phyloP scores from a whole-genome alignment of 306 rosid genomes.

The Lupinus albus region DNA sequence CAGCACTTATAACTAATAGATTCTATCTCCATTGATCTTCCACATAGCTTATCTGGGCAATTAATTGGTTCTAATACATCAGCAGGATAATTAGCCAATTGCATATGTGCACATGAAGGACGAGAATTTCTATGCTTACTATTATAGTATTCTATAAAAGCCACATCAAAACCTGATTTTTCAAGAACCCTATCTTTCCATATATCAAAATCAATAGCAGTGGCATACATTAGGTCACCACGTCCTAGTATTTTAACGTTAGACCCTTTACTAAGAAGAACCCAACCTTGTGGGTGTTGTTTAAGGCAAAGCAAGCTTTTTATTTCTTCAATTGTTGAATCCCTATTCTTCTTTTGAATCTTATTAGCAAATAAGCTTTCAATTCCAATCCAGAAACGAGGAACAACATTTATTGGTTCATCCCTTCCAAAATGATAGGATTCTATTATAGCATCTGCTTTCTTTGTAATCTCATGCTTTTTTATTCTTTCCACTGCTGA shows the following conservation, averaged over 20 bases:
- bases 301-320: constrained; percentile 42
- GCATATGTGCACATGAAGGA: constrained; percentile 34
- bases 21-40: constrained; percentile 44
- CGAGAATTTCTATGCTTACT: not conserved
- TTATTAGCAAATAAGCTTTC: constrained; percentile 46
- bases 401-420: constrained; percentile 10
- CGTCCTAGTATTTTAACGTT: constrained; percentile 43
- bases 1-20: constrained; percentile 48
- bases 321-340: constrained; percentile 39
- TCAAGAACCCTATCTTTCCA: constrained; percentile 45
- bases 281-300: constrained; percentile 43
- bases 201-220: constrained; percentile 36
- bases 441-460: constrained; percentile 44
- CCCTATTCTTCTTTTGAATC: constrained; percentile 40
- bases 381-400: constrained; percentile 43
- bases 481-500: constrained; percentile 33
- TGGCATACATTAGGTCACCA: constrained; percentile 28
- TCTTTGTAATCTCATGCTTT: constrained; percentile 35
- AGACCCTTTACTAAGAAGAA: constrained; percentile 48
- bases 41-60: constrained; percentile 38
- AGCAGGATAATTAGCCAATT: constrained; percentile 45
- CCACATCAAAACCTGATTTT: constrained; percentile 48
- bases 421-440: constrained; percentile 42
- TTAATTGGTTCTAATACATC: constrained; percentile 41
- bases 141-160: constrained; percentile 43